Evolutionary conservation across 192 early-diverging fungal genomes (phyloP).

Genomic region (Diversispora eburnea): DNA sequence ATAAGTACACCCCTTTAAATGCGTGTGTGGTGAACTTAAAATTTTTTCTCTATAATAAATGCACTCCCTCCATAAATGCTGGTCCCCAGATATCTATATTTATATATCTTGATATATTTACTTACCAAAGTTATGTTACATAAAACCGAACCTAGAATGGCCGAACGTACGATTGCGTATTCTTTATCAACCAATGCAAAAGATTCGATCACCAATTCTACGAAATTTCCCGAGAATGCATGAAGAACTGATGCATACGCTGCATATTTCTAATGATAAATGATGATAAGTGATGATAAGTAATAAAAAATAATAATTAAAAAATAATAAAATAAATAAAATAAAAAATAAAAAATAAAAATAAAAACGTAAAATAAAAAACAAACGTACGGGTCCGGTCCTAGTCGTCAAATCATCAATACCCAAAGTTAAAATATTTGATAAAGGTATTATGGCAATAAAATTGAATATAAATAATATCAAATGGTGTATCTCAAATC

Average conservation of each 20-base stretch:
- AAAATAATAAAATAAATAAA: neutral
- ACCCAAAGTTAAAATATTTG: conserved; percentile 3
- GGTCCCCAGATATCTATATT: too few relatives aligned
- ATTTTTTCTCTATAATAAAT: too few relatives aligned
- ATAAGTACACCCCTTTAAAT: too few relatives aligned
- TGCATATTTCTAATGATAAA: conserved; percentile 5
- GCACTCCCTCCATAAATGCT: too few relatives aligned
- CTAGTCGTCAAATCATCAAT: conserved; percentile 15
- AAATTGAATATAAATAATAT: neutral
- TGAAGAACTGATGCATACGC: conserved; percentile 31
- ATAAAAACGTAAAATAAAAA: too few relatives aligned
- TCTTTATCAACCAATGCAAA: conserved; percentile 32
- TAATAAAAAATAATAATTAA: neutral
- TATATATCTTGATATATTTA: too few relatives aligned
- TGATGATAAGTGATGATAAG: neutral
- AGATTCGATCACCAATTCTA: conserved; percentile 36
- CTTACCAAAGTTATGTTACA: conserved; percentile 82
- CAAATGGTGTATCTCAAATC: neutral
- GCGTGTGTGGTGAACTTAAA: too few relatives aligned
- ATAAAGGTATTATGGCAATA: conserved; percentile 15
- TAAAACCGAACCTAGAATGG: conserved; percentile 85
- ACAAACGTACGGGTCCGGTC: neutral
- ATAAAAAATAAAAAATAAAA: neutral
- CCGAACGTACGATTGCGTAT: conserved; percentile 36
- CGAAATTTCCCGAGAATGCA: conserved; percentile 37